A percentile compares a stretch with the other conserved stretches of the same genome.
These are phyloP conservation scores for Erucastrum elatum DNA, from an alignment of 345 rosid genomes.

Conservation along the genomic window DNA sequence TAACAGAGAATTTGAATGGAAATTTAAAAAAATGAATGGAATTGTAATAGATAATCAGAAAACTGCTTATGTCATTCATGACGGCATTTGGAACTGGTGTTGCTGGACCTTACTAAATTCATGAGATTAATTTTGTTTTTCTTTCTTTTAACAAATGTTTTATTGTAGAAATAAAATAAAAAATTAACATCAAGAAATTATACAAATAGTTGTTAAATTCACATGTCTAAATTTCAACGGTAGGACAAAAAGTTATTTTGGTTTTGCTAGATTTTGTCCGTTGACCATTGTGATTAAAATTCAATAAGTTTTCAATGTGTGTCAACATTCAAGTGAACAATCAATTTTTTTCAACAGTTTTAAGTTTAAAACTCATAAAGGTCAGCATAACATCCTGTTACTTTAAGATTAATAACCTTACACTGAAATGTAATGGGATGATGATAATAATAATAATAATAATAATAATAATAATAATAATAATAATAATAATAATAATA, in stretches of 20 bases:
- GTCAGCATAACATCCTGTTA: background rate
- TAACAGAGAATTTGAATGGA: background rate
- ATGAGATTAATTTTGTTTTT: background rate
- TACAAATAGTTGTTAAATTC: background rate
- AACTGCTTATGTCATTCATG: constrained; percentile 1
- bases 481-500: too few relatives aligned
- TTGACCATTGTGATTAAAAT: background rate
- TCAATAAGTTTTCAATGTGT: background rate
- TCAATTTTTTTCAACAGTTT: too few relatives aligned
- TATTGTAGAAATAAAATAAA: background rate
- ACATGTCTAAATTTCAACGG: background rate
- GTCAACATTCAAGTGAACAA: background rate
- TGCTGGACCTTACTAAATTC: background rate
- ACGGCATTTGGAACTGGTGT: background rate
- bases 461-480: too few relatives aligned
- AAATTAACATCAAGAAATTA: background rate
- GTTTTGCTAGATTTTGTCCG: too few relatives aligned
- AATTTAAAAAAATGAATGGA: background rate
- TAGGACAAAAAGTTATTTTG: background rate
- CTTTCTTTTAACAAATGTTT: background rate
- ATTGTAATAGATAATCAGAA: background rate
- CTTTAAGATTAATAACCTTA: too few relatives aligned
- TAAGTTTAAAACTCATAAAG: background rate
- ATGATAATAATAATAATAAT: too few relatives aligned
- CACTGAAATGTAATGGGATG: background rate